Base-by-base conservation (phyloP, 2,329 filamentous ascomycete genomes). In the Exophiala phaeomuriformis region DNA sequence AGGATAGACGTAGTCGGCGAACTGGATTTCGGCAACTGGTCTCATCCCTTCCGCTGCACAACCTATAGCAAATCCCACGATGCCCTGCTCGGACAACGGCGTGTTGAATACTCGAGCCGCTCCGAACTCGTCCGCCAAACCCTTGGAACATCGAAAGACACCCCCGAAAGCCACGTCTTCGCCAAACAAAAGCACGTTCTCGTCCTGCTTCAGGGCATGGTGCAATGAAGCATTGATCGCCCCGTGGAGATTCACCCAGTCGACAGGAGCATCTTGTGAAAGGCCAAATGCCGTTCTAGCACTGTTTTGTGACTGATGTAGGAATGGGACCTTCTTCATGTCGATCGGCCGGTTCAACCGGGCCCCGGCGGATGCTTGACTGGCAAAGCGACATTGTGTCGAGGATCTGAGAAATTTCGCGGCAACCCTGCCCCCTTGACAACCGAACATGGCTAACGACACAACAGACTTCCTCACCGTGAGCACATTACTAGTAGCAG, bases 131-230 rank as follows among this genome's bases (percentile, higher is more conserved):
- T 90, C 86, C 32, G 89, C 83, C 10, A 98, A 78, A 63, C 90
- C 88, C 83, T 93, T 91, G 32, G 88, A 91, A 71, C 90, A 96
- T 52, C 93, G 81, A 67, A 98, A 98, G 10, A 98, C 93, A 50
- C 93, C 93, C 40, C 93, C 93, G 64, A 98, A 98, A 9, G 93
- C 88, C 5, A 98, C 90, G 67, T 98, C 93, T 71, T 98, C 93
- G 40, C 93, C 93, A 65, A 98, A 98, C 6, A 98, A 78, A 52
- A 97, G 75, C 27, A 95, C 89, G 12, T 85, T 83, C 60, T 95
- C 88, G 64, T 96, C 90, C 35, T 85, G 81, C 10, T 85, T 81
- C 30, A 98, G 78, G 28, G 91, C 88, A 55, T 85, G 87, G 27
- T 86, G 81, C 27, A 98, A 77, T 7, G 91, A 90, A 61, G 91